Percentiles rank a stretch among this genome's conserved stretches.
These are phyloP conservation scores for Przewalskia tangutica DNA, from an alignment of 257 asterid genomes.

Conservation along the genomic window DNA sequence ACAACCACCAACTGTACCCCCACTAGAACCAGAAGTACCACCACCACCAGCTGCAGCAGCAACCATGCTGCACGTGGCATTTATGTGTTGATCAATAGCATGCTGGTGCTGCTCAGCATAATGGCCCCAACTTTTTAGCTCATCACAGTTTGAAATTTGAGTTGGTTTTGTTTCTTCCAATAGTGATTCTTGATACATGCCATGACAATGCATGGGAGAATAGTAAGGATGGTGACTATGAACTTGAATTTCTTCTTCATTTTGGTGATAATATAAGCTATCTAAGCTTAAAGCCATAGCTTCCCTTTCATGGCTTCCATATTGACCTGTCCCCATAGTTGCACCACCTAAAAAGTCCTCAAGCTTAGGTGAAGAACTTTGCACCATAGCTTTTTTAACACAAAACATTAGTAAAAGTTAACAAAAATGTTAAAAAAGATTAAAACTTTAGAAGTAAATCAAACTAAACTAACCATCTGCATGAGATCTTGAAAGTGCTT, in stretches of 20 bases:
- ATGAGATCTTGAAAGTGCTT: constrained; percentile 60
- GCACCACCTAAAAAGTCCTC: constrained; percentile 75
- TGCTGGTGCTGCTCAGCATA: constrained; percentile 18
- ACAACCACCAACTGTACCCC: constrained; percentile 23
- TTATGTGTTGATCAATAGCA: constrained; percentile 28
- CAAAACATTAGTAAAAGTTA: neutral
- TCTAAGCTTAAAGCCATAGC: constrained; percentile 45
- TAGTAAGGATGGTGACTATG: constrained; percentile 28
- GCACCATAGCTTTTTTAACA: constrained; percentile 22
- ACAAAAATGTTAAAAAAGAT: neutral
- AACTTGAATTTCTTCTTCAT: constrained; percentile 14
- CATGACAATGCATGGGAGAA: constrained; percentile 27
- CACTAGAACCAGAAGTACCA: constrained; percentile 5
- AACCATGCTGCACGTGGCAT: constrained; percentile 1
- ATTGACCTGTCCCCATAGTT: constrained; percentile 36
- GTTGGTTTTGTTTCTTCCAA: constrained; percentile 12
- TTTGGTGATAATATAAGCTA: constrained; percentile 38
- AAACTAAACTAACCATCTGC: constrained; percentile 27
- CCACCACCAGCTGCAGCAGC: constrained; percentile 5
- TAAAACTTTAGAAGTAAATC: neutral
- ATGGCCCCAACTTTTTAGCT: constrained; percentile 40
- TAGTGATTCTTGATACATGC: constrained; percentile 27
- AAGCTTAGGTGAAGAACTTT: constrained; percentile 51
- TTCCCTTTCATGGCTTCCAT: constrained; percentile 28
- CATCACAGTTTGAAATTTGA: constrained; percentile 14